Evolutionary conservation across 2,329 filamentous ascomycete species (phyloP).

Genomic region (Cyphellophora europaea): DNA sequence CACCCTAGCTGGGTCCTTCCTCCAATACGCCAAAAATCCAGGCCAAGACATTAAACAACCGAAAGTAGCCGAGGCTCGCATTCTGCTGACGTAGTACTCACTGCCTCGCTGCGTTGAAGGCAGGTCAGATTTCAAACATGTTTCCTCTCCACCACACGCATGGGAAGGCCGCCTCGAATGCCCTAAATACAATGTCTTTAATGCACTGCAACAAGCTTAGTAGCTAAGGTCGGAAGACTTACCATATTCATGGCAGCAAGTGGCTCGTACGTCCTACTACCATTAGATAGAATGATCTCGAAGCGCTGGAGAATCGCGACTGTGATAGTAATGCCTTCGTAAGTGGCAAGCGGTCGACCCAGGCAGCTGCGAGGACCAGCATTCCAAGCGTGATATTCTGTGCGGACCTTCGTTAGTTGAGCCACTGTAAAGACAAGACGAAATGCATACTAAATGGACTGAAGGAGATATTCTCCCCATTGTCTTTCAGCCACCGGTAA

Average conservation of each 20-base stretch:
- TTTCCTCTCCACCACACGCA: too few relatives aligned
- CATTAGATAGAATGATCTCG: slow-evolving; percentile 8
- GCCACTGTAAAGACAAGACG: background rate
- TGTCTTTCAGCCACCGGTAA: slow-evolving; percentile 9
- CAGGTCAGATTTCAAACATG: too few relatives aligned
- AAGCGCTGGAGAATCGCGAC: slow-evolving; percentile 9
- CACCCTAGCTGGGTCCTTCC: too few relatives aligned
- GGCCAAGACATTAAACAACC: too few relatives aligned
- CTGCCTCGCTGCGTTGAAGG: too few relatives aligned
- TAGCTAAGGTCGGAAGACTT: too few relatives aligned
- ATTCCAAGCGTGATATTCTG: slow-evolving; percentile 12
- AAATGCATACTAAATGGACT: slow-evolving; percentile 9
- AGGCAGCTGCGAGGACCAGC: slow-evolving; percentile 11
- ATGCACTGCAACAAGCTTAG: too few relatives aligned
- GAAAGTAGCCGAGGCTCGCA: too few relatives aligned
- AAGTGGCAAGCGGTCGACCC: slow-evolving; percentile 9
- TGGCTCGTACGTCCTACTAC: slow-evolving; percentile 6
- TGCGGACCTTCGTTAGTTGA: background rate
- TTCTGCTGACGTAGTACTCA: too few relatives aligned
- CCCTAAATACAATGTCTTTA: too few relatives aligned
- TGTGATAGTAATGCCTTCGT: slow-evolving; percentile 8
- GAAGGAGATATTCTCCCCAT: slow-evolving; percentile 8
- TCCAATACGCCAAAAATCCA: too few relatives aligned
- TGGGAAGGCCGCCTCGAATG: too few relatives aligned
- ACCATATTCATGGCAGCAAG: slow-evolving; percentile 11